Evolutionary conservation across 163 green algal genomes (phyloP).

Genomic region (Chloromonas sp.): DNA sequence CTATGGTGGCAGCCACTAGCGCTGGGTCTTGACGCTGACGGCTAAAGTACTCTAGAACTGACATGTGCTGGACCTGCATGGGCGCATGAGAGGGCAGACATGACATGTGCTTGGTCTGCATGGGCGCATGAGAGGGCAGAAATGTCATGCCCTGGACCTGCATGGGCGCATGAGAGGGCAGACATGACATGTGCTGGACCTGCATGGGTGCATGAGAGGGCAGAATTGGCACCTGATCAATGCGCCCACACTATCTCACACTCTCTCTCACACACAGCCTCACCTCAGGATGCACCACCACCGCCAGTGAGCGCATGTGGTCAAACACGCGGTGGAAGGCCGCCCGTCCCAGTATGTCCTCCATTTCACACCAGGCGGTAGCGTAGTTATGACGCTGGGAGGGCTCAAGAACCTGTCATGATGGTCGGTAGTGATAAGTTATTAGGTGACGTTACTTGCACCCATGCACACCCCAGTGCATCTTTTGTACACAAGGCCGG

Average conservation of each 20-base stretch:
- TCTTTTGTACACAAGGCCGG: too few species aligned
- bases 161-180: background rate
- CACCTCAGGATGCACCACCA: slow-evolving; percentile 14
- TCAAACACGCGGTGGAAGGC: slow-evolving; percentile 40
- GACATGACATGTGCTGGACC: background rate
- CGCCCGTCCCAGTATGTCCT: slow-evolving; percentile 33
- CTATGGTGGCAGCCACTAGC: slow-evolving; percentile 11
- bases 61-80: background rate
- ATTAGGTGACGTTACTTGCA: background rate
- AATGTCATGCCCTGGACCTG: slow-evolving; percentile 10
- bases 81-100: background rate
- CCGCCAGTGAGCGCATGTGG: slow-evolving; percentile 24
- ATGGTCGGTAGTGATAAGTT: background rate
- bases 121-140: background rate
- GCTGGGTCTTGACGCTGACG: background rate
- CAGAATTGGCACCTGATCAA: slow-evolving; percentile 12
- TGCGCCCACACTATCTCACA: too few species aligned
- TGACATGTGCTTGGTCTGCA: background rate
- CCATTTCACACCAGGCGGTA: slow-evolving; percentile 33
- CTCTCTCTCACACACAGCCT: too few species aligned
- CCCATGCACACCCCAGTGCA: background rate
- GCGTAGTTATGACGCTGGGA: slow-evolving; percentile 18
- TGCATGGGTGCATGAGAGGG: too few species aligned
- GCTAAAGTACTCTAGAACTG: slow-evolving; percentile 40
- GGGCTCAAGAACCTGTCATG: slow-evolving; percentile 29